Conservation (phyloP, 192 early-diverging fungal species). For the Lobosporangium transversale region DNA sequence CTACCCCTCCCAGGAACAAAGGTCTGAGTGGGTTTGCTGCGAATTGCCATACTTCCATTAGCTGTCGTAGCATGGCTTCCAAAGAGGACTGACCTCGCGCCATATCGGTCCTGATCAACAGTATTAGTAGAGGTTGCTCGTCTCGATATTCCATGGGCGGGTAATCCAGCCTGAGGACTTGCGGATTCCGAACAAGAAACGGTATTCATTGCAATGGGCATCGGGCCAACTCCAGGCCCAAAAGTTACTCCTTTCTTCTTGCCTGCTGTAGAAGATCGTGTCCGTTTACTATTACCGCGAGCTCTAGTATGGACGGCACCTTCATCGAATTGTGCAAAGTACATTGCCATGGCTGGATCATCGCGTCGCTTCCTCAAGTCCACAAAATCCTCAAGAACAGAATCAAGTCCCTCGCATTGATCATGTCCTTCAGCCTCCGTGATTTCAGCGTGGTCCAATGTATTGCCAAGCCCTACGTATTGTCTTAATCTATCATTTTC, state of each 20-base stretch:
- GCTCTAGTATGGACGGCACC: slow-evolving; percentile 19
- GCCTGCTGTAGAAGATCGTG: not conserved
- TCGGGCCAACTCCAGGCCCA: slow-evolving; percentile 21
- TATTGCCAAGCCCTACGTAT: not conserved
- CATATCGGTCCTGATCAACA: not conserved
- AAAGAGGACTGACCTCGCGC: slow-evolving; percentile 6
- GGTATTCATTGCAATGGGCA: not conserved
- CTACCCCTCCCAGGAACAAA: not conserved
- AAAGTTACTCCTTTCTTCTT: slow-evolving; percentile 9
- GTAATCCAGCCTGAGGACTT: slow-evolving; percentile 1
- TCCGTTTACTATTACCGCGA: not conserved
- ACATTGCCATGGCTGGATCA: slow-evolving; percentile 39
- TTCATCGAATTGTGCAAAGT: slow-evolving; percentile 41
- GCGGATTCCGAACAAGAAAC: not conserved
- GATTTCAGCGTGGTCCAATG: not conserved
- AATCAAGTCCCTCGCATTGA: slow-evolving; percentile 9
- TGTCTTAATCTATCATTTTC: not conserved
- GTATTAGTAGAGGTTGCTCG: not conserved
- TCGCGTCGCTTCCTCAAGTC: slow-evolving; percentile 34
- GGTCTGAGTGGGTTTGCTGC: slow-evolving; percentile 38
- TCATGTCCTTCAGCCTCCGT: too few relatives aligned
- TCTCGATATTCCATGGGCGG: slow-evolving; percentile 7
- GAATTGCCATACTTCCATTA: slow-evolving; percentile 37
- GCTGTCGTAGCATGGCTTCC: slow-evolving; percentile 21
- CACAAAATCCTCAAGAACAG: slow-evolving; percentile 35